These are phyloP conservation scores for Kodamaea kaohsiungensis DNA, from an alignment of 805 yeast species.

Conservation along the genomic window DNA sequence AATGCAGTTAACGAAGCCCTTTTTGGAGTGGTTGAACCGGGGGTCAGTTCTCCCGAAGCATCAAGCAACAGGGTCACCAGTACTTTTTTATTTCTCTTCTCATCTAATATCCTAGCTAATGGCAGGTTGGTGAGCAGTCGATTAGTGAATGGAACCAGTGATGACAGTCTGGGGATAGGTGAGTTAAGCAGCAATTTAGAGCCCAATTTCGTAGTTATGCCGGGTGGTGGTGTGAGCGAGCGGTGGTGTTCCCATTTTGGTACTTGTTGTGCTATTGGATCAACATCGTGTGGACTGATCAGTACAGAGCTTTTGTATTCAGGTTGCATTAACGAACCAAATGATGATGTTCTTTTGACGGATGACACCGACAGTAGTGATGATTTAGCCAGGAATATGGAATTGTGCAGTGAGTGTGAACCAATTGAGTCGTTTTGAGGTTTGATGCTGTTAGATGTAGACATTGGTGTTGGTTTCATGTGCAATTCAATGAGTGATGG, in stretches of 20 bases:
- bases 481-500: constrained; percentile 40
- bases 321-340: constrained; percentile 30
- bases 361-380: constrained; percentile 35
- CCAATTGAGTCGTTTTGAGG: constrained; percentile 26
- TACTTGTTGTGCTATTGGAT: neutral
- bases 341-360: constrained; percentile 26
- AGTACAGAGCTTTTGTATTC: constrained; percentile 10
- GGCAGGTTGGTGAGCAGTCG: constrained; percentile 20
- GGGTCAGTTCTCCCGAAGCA: constrained; percentile 1
- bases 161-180: constrained; percentile 12
- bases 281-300: constrained; percentile 7
- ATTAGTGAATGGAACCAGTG: constrained; percentile 8
- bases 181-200: constrained; percentile 10
- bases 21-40: constrained; percentile 1
- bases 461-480: constrained; percentile 6
- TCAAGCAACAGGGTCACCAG: constrained; percentile 26
- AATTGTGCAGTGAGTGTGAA: constrained; percentile 28
- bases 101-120: constrained; percentile 13
- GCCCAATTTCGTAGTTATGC: constrained; percentile 2
- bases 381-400: constrained; percentile 39
- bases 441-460: constrained; percentile 3
- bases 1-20: constrained; percentile 3
- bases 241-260: constrained; percentile 5
- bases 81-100: constrained; percentile 19
- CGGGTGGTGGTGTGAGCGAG: constrained; percentile 15